Evolutionary conservation across 495 filamentous ascomycete species (phyloP), one percentile per base, ranked within the genome.

Genomic region (Lineolata rhizophorae): DNA sequence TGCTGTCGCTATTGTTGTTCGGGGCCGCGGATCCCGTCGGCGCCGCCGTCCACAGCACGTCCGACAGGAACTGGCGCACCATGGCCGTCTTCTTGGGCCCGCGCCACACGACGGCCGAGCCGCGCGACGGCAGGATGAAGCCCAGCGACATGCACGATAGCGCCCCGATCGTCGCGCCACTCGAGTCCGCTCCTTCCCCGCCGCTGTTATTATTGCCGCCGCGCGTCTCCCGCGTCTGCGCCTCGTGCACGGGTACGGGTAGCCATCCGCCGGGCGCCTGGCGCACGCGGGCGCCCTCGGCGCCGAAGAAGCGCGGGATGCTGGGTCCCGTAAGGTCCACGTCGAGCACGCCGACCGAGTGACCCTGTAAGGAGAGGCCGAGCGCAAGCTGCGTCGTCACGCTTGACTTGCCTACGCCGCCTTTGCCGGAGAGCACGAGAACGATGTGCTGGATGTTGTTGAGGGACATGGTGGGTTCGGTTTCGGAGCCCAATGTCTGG

Each of bases 11-110:
- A n/a, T n/a, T n/a, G n/a, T n/a, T n/a, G n/a, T n/a, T n/a, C n/a
- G n/a, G n/a, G n/a, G n/a, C n/a, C n/a, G n/a, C n/a, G n/a, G n/a
- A n/a, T 8, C 26, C 32, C n/a, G 34, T 15, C 3, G 72, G 76
- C n/a, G n/a, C n/a, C 87, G 65, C 60, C 19, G 72, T 75, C 87
- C 87, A 97, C n/a, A 73, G 64, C 4, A 92, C 85, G 48, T 93
- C 82, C 0, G 75, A 70, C 16, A 95, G 58, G 46, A 97, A 95
- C 45, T 97, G 87, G 19, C 79, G 73, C 26, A 97, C 83, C 87
- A 97, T 95, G 18, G 90, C 90, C 5, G 90, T 97, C 56, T 97
- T 97, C 55, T 97, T 97, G 1, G 87, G 87, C 0, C 87, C 87
- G 29, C 87, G 71, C 87, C 87, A 97, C 35, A 97, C 81, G 1